phyloP scores from a whole-genome alignment of 306 rosid species.

The Vachellia pachyceras region DNA sequence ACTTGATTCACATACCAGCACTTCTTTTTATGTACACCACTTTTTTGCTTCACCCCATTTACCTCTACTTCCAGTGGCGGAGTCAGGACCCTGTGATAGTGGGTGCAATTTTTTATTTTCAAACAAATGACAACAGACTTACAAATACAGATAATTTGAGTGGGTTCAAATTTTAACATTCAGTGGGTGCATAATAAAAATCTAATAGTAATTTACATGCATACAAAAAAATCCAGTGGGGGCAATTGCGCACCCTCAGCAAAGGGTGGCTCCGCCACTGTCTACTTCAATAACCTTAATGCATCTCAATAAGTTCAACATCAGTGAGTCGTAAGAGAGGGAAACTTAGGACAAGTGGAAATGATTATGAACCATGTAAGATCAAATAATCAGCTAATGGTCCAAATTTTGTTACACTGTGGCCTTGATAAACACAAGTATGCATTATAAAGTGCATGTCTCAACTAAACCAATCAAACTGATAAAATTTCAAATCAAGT shows the following conservation, averaged over 20 bases:
- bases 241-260: no score
- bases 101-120: no score
- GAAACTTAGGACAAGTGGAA: slow-evolving; percentile 2
- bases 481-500: background rate
- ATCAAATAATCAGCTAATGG: background rate
- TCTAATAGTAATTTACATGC: no score
- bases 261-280: no score
- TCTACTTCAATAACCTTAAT: slow-evolving; percentile 86
- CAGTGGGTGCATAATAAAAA: no score
- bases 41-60: slow-evolving; percentile 81
- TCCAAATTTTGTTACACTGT: background rate
- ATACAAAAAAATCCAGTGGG: no score
- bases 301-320: slow-evolving; percentile 36
- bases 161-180: no score
- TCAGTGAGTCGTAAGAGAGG: slow-evolving; percentile 23
- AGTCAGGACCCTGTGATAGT: no score
- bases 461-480: background rate
- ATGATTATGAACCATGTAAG: background rate
- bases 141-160: no score
- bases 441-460: background rate
- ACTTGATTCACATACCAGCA: slow-evolving; percentile 67
- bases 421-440: background rate
- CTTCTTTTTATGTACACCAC: slow-evolving; percentile 91
- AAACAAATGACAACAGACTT: no score
- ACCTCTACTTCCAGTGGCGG: no score